Base-by-base conservation (phyloP, 2,329 filamentous ascomycete species). In the Pseudonectria foliicola region DNA sequence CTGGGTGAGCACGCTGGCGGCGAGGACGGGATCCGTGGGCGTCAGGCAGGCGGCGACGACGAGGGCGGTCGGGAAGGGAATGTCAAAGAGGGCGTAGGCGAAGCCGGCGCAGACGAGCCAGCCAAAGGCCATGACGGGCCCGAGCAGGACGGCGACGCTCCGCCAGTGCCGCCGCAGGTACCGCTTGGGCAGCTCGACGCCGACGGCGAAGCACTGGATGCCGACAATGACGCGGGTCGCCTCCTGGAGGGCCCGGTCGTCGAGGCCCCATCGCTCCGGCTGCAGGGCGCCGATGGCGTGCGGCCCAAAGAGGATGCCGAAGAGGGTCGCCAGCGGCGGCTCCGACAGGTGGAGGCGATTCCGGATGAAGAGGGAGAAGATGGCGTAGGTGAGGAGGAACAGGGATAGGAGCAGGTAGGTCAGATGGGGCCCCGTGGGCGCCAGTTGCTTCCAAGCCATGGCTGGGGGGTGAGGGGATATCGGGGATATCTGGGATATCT, bases 91-190 rank as follows among this genome's bases (percentile, higher is more conserved):
- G 78, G 85, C 94, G 87, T 87, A 96, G 46, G 98, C 80, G 60
- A 98, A 87, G 10, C 96, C 67, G 61, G 89, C 95, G 13, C 88
- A 94, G 14, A 95, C 70, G 33, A 94, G 72, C 88, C 88, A 98
- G 49, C 92, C 92, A 57, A 83, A 93, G 1, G 87, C 93, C 92
- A 98, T 98, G 64, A 98, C 89, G 3, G 92, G 92, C 4, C 96
- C 68, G 29, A 98, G 75, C 40, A 98, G 70, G 53, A 94, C 77
- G 10, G 83, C 68, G 43, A 98, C 92, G 1, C 90, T 96, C 54
- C 76, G 83, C 92, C 92, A 98, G 63, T 98, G 92, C 52, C 80
- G 82, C 58, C 96, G 90, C 92, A 98, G 98, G 67, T 98, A 98
- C 45, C 82, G 83, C 59, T 85, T 86, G 21, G 87, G 87, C 71